Evolutionary conservation across 805 yeast genomes (phyloP), one percentile per base, ranked within the genome.

Genomic region (Nematodospora valgi): DNA sequence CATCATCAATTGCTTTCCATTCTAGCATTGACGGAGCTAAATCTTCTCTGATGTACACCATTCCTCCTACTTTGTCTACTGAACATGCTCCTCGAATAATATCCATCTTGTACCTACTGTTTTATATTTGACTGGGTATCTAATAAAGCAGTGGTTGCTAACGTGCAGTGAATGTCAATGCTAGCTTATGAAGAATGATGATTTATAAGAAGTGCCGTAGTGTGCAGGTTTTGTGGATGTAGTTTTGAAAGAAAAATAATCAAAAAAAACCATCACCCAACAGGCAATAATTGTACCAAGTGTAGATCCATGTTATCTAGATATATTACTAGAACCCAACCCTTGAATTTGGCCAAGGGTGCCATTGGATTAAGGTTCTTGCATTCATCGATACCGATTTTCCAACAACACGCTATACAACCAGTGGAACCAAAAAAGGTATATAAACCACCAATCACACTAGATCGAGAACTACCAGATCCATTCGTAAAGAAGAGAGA

Each of bases 391-490:
- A n/a, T n/a, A n/a, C n/a, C n/a, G n/a, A n/a, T n/a, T n/a, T n/a
- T n/a, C 18, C 13, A 6, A 32, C 23, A 32, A 24, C 17, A 18
- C 18, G 16, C 5, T 24, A 18, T 24, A 12, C 23, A 3, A 6
- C 20, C n/a, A 5, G 22, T 24, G 16, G 23, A 22, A 6, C 6
- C 27, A 26, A 26, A 9, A 15, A 11, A 13, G 3, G 18, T 21
- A 4, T 26, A 30, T 18, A 25, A 30, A 30, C 45, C 41, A 26
- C 34, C 34, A 15, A 37, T 51, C 10, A 40, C 85, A 1, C 72
- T 88, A 3, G 85, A 89, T 41, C 68, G 82, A 32, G 95, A 85
- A 32, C 65, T 91, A 24, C 98, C 98, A 4, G 87, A 85, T 49
- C 91, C 89, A 10, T 66, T 74, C 34, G 66, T 67, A n/a, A 78